Conservation (phyloP, 2,329 filamentous ascomycete genomes). For the Colletotrichum navitas region DNA sequence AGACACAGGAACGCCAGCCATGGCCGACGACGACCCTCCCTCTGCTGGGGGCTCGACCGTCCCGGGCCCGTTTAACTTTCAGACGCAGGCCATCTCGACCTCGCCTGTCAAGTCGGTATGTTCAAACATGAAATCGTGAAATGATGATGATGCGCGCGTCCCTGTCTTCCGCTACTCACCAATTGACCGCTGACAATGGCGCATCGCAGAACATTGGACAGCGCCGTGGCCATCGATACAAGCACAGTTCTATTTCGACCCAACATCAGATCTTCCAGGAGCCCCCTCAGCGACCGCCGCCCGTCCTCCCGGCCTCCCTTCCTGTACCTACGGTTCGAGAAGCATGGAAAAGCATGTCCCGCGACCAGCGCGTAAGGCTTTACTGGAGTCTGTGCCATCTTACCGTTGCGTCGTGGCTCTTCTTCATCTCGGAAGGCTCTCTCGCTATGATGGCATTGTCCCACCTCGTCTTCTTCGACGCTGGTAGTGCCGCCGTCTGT, state of each 20-base stretch:
- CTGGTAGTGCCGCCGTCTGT: conserved; percentile 90
- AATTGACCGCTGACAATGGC: conserved; percentile 30
- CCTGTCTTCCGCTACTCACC: conserved; percentile 1
- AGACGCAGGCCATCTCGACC: conserved; percentile 82
- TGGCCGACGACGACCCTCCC: conserved; percentile 51
- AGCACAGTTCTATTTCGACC: conserved; percentile 91
- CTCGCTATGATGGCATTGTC: conserved; percentile 93
- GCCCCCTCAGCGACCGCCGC: conserved; percentile 84
- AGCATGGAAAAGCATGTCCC: conserved; percentile 90
- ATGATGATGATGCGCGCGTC: conserved; percentile 19
- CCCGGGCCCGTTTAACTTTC: conserved; percentile 91
- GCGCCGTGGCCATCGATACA: conserved; percentile 95
- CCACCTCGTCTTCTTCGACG: conserved; percentile 95
- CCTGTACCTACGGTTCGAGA: conserved; percentile 92
- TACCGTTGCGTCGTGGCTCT: conserved; percentile 83
- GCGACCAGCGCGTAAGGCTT: conserved; percentile 84
- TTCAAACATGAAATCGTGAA: conserved; percentile 40
- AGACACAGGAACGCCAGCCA: conserved; percentile 46
- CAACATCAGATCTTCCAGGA: conserved; percentile 96
- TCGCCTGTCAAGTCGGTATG: conserved; percentile 82
- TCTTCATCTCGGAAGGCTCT: conserved; percentile 87
- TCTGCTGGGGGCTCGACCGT: conserved; percentile 48
- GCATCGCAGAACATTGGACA: conserved; percentile 82
- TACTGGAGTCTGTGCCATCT: conserved; percentile 94
- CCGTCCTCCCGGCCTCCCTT: conserved; percentile 90